Conservation (phyloP, 2,329 filamentous ascomycete genomes). For the Trichophyton benhamiae region DNA sequence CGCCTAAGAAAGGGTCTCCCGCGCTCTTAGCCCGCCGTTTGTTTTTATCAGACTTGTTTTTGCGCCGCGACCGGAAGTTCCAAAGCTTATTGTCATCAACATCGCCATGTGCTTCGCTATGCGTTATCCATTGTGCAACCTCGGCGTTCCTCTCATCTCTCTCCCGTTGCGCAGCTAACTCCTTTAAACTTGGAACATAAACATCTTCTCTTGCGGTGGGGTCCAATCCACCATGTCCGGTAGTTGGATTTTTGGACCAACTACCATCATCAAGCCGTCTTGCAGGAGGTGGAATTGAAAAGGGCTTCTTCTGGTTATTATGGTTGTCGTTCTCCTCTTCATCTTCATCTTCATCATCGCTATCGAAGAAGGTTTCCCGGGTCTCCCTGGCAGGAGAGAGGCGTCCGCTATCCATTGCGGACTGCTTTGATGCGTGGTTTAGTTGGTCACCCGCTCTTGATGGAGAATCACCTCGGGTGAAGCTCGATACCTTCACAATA, state of each 20-base stretch:
- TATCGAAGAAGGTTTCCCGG: constrained; percentile 14
- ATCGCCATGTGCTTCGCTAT: constrained; percentile 37
- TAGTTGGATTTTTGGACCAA: constrained; percentile 30
- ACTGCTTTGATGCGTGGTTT: not conserved
- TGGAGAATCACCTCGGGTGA: constrained; percentile 34
- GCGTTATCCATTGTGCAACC: constrained; percentile 42
- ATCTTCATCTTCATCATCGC: constrained; percentile 16
- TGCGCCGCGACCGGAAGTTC: constrained; percentile 14
- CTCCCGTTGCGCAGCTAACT: constrained; percentile 37
- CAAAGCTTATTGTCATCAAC: constrained; percentile 18
- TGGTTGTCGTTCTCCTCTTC: constrained; percentile 13
- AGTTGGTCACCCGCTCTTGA: constrained; percentile 19
- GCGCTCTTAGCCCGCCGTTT: constrained; percentile 38
- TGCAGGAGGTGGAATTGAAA: constrained; percentile 15
- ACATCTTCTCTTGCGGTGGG: constrained; percentile 35
- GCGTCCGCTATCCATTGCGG: constrained; percentile 14
- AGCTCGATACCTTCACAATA: constrained; percentile 34
- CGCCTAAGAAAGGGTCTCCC: constrained; percentile 20
- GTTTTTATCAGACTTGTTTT: constrained; percentile 15
- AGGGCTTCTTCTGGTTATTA: constrained; percentile 8
- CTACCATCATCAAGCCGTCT: constrained; percentile 35
- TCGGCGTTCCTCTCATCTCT: constrained; percentile 41
- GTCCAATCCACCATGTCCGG: constrained; percentile 36
- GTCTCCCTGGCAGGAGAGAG: constrained; percentile 20
- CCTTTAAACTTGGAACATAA: constrained; percentile 39